phyloP scores from a whole-genome alignment of 495 filamentous ascomycete genomes.

The Penicillium odoratum region DNA sequence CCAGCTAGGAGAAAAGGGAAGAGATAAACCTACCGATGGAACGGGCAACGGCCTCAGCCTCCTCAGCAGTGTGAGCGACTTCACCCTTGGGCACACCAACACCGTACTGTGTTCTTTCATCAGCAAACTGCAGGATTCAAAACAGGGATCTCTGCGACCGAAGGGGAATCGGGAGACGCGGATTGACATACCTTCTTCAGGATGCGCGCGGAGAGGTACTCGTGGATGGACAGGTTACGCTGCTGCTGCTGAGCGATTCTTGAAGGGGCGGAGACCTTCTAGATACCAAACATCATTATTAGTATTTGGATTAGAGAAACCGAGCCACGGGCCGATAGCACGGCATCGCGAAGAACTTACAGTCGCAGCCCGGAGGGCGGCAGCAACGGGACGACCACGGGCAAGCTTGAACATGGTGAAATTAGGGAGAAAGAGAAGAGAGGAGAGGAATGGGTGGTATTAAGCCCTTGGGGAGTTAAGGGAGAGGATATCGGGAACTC shows the following conservation, averaged over 20 bases:
- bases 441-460: slow-evolving; percentile 26
- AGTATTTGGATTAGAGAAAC: slow-evolving; percentile 6
- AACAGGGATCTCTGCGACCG: slow-evolving; percentile 20
- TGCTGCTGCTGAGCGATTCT: slow-evolving; percentile 64
- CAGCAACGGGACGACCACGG: slow-evolving; percentile 64
- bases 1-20: slow-evolving; percentile 2
- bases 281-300: not conserved
- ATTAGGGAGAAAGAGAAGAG: slow-evolving; percentile 19
- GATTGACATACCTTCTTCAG: slow-evolving; percentile 70
- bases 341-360: slow-evolving; percentile 42
- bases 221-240: slow-evolving; percentile 91
- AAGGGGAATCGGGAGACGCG: slow-evolving; percentile 17
- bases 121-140: slow-evolving; percentile 25
- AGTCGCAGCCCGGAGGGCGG: slow-evolving; percentile 64
- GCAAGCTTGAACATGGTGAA: slow-evolving; percentile 72
- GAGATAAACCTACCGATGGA: slow-evolving; percentile 61
- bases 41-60: slow-evolving; percentile 90
- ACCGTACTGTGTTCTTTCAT: slow-evolving; percentile 68
- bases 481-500: slow-evolving; percentile 11
- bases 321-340: slow-evolving; percentile 18
- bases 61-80: slow-evolving; percentile 77
- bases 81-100: slow-evolving; percentile 86
- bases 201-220: slow-evolving; percentile 91
- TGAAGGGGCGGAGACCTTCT: slow-evolving; percentile 52
- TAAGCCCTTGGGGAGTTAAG: slow-evolving; percentile 12